These are phyloP conservation scores for Lichina pygmaea DNA, from an alignment of 495 filamentous ascomycete genomes.

Conservation along the genomic window DNA sequence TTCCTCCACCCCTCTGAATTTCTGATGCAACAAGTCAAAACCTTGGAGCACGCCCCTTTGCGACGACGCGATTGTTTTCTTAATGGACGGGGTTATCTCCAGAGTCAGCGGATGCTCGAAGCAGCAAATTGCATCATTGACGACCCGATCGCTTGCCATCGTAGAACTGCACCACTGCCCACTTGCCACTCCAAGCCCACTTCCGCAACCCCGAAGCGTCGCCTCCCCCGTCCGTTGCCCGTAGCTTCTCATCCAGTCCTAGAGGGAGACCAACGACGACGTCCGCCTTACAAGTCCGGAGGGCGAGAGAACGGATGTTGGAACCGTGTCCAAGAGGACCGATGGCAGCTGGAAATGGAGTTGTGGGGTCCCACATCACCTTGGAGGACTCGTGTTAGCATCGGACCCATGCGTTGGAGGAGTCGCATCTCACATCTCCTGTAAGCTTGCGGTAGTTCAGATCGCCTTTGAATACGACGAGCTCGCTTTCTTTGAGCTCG, in stretches of 20 bases:
- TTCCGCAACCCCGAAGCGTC: constrained; percentile 40
- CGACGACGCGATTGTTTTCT: too few species aligned
- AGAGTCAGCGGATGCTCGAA: too few species aligned
- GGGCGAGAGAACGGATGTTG: constrained; percentile 53
- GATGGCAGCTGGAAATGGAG: constrained; percentile 61
- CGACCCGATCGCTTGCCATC: constrained; percentile 28
- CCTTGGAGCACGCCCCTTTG: too few species aligned
- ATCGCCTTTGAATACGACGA: constrained; percentile 95
- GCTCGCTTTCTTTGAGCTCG: constrained; percentile 57
- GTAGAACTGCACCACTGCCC: constrained; percentile 79
- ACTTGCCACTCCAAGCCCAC: constrained; percentile 96
- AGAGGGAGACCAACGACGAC: constrained; percentile 67
- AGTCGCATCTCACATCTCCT: constrained; percentile 37
- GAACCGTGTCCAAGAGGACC: constrained; percentile 61
- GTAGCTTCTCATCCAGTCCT: constrained; percentile 58
- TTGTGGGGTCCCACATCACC: constrained; percentile 70
- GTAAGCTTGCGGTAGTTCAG: constrained; percentile 83
- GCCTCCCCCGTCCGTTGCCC: constrained; percentile 32
- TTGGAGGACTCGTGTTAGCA: constrained; percentile 8
- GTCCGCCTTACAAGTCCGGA: constrained; percentile 90
- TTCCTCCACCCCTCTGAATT: too few species aligned
- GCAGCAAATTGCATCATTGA: too few species aligned
- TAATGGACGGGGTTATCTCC: too few species aligned
- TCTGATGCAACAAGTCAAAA: too few species aligned
- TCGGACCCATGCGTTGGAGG: too few species aligned